Percentiles rank a stretch among this genome's conserved stretches.
Evolutionary conservation across 2,329 filamentous ascomycete genomes (phyloP).

Genomic region (Aspergillus sp.): DNA sequence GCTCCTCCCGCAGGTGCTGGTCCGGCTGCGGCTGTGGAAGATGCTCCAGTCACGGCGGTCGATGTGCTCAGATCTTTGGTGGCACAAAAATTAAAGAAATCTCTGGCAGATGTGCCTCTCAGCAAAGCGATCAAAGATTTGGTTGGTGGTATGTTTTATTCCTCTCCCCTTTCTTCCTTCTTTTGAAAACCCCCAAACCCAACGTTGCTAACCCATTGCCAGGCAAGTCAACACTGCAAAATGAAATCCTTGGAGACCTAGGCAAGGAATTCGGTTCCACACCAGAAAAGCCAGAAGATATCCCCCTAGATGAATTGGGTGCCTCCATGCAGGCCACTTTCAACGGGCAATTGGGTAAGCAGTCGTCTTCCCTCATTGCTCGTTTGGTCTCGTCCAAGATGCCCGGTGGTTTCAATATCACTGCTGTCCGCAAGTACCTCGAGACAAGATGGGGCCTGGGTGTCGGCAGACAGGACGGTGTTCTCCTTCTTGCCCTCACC

Average conservation of each 20-base stretch:
- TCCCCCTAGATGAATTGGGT: constrained; percentile 88
- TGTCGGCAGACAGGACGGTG: constrained; percentile 80
- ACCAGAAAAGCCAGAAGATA: constrained; percentile 97
- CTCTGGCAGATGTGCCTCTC: constrained; percentile 75
- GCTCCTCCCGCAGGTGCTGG: constrained; percentile 61
- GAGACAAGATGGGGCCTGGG: constrained; percentile 89
- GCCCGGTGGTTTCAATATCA: constrained; percentile 99
- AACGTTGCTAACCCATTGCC: constrained; percentile 3
- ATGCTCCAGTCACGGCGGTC: constrained; percentile 77
- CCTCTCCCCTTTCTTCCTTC: neutral
- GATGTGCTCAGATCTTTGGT: constrained; percentile 85
- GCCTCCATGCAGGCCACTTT: constrained; percentile 97
- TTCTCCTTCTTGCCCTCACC: constrained; percentile 78
- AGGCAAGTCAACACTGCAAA: constrained; percentile 98
- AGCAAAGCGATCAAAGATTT: constrained; percentile 98
- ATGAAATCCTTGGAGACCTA: constrained; percentile 94
- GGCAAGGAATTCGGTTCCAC: constrained; percentile 98
- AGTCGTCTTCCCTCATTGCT: constrained; percentile 85
- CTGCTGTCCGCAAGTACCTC: constrained; percentile 85
- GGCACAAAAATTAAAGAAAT: constrained; percentile 97
- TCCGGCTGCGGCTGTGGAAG: constrained; percentile 76
- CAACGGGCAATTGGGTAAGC: constrained; percentile 95
- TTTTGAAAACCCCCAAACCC: constrained; percentile 2
- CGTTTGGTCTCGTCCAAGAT: constrained; percentile 97
- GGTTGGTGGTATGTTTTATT: constrained; percentile 68